Evolutionary conservation across 2,329 filamentous ascomycete genomes (phyloP).

Genomic region (Neurospora sp.): DNA sequence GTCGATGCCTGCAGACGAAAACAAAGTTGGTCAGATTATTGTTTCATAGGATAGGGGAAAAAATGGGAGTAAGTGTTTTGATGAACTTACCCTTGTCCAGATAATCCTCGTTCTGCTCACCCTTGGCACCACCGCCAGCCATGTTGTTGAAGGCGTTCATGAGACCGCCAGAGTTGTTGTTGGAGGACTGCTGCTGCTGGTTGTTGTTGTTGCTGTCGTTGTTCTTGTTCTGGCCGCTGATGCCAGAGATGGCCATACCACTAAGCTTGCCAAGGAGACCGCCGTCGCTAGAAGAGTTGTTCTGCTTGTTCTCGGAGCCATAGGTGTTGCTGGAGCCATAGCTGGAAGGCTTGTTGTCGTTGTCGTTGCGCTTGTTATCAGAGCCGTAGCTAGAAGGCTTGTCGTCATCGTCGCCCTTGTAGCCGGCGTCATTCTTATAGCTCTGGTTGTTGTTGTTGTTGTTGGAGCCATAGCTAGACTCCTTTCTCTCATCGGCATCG

Average conservation of each 20-base stretch:
- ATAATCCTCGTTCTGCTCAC: conserved; percentile 75
- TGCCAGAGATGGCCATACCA: conserved; percentile 59
- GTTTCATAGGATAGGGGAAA: background rate
- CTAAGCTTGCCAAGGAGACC: conserved; percentile 30
- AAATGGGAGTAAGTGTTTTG: background rate
- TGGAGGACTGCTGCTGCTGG: conserved; percentile 20
- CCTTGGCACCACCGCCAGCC: conserved; percentile 62
- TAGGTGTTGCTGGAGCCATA: conserved; percentile 3
- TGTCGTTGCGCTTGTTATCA: background rate
- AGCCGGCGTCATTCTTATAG: background rate
- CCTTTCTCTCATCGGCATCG: background rate
- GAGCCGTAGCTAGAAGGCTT: background rate
- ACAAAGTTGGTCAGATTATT: background rate
- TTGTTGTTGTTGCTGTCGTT: conserved; percentile 50
- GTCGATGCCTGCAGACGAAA: conserved; percentile 53
- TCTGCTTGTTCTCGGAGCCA: background rate
- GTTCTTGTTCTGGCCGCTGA: conserved; percentile 70
- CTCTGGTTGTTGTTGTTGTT: background rate
- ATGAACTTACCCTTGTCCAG: conserved; percentile 62
- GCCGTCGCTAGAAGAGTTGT: background rate
- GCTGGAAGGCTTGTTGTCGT: conserved; percentile 10
- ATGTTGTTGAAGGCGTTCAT: conserved; percentile 61
- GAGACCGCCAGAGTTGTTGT: conserved; percentile 29
- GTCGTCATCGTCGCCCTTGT: background rate
- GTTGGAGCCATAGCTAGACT: background rate